Evolutionary conservation across 23 red algal genomes (phyloP), one percentile per base, ranked within the genome.

Genomic region (Gracilaria caudata): DNA sequence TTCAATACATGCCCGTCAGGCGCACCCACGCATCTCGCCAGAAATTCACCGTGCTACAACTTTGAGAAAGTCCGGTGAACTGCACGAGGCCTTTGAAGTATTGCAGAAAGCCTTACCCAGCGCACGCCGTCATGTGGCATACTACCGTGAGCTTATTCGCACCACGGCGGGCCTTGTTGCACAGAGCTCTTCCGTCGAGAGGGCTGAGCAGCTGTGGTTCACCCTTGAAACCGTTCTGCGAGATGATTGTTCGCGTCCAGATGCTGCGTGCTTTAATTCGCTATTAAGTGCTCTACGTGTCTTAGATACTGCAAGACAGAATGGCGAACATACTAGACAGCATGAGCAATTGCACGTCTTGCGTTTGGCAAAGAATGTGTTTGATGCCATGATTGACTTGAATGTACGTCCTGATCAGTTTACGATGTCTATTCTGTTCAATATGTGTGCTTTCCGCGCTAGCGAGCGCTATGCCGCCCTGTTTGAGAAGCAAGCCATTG

Each of bases 391-490:
- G 89, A 25, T 61, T 28, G 64, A 77, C 19, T 33, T 44, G 21
- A 23, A 44, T 6, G 55, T 73, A 17, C 41, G 32, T 32, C 79
- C 89, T 25, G 89, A 92, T 51, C 68, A 92, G 25, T 92, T 59
- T 41, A 78, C 89, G 19, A 84, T 92, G 79, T 84, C 89, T 12
- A 84, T 83, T 43, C 40, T 92, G 78, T 92, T 78, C 28, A 65
- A 78, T 24, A 60, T 92, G 78, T 78, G 79, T 51, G 89, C 64
- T 24, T 55, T 37, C 39, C 57, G 56, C 11, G 46, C 53, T 19
- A 68, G 38, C 38, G 33, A 35, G 19, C 51, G 49, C 51, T 84
- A 53, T 61, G 74, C 76, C 3, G 61, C 35, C 30, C 24, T 68
- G 57, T 81, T 90, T 41, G 41, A 71, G 54, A 10, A 24, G 25